A percentile compares a stretch with the other conserved stretches of the same genome.
Evolutionary conservation across 2,329 filamentous ascomycete species (phyloP).

Genomic region (Sporothrix pseudoabietina): DNA sequence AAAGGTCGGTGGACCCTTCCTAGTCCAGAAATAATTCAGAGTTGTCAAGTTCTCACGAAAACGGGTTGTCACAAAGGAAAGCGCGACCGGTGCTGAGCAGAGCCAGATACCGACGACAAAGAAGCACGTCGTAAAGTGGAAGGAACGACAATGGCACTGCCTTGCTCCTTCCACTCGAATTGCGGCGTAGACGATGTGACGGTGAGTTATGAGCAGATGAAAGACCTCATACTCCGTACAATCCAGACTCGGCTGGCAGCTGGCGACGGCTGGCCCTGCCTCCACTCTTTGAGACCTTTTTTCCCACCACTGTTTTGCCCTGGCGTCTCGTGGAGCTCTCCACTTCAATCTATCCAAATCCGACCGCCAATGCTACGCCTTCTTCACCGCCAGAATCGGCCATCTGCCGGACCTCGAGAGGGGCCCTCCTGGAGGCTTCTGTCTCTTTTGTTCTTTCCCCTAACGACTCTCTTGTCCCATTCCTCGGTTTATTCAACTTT

Average conservation of each 20-base stretch:
- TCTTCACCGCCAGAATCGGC: conserved; percentile 25
- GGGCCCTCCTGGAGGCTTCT: not conserved
- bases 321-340: conserved; percentile 8
- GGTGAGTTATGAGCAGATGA: not conserved
- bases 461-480: not conserved
- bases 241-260: not conserved
- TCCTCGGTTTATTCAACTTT: not conserved
- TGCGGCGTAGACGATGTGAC: not conserved
- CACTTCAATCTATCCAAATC: not conserved
- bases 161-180: not conserved
- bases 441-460: not conserved
- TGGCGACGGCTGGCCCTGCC: conserved; percentile 19
- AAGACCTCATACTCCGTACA: not conserved
- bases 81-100: conserved; percentile 1
- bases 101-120: not conserved
- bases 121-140: not conserved
- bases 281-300: not conserved
- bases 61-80: conserved; percentile 5
- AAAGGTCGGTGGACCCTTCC: conserved; percentile 11
- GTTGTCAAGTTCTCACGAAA: not conserved
- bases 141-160: not conserved
- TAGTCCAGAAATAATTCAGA: not conserved
- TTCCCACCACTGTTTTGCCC: not conserved
- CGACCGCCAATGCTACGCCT: conserved; percentile 1
- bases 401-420: conserved; percentile 10